phyloP scores from a whole-genome alignment of 306 rosid genomes.

The Boehmeria nivea region DNA sequence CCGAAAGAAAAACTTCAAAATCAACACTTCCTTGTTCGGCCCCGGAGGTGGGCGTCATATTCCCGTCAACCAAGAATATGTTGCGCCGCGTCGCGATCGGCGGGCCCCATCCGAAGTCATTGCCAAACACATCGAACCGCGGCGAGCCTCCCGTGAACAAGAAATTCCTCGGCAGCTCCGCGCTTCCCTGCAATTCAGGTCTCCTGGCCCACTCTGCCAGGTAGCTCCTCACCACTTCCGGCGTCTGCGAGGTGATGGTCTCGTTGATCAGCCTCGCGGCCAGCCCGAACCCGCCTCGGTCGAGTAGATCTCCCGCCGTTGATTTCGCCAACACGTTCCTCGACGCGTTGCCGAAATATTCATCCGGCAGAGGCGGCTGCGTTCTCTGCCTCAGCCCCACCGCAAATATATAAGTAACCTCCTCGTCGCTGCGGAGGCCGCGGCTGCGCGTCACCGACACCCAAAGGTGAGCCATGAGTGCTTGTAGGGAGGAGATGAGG shows the following conservation, averaged over 20 bases:
- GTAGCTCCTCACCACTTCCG: too few species aligned
- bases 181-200: too few species aligned
- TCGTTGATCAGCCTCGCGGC: too few species aligned
- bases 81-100: conserved; percentile 40
- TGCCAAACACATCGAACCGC: conserved; percentile 33
- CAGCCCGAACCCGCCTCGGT: too few species aligned
- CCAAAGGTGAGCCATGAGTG: conserved; percentile 31
- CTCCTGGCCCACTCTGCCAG: too few species aligned
- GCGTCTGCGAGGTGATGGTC: too few species aligned
- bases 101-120: conserved; percentile 45
- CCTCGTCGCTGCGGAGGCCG: conserved; percentile 1
- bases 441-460: conserved; percentile 11
- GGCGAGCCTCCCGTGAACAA: conserved; percentile 32
- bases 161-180: neutral
- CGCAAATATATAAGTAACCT: fast-evolving
- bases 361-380: conserved; percentile 18
- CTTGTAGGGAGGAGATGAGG: conserved; percentile 40
- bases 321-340: neutral
- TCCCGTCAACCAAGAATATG: conserved; percentile 15
- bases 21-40: conserved; percentile 38
- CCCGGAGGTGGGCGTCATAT: conserved; percentile 28
- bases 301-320: conserved; percentile 7
- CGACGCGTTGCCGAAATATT: conserved; percentile 26
- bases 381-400: conserved; percentile 10
- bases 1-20: conserved; percentile 27